phyloP scores from a whole-genome alignment of 108 stramenopile species.

The Conticribra guillardii region DNA sequence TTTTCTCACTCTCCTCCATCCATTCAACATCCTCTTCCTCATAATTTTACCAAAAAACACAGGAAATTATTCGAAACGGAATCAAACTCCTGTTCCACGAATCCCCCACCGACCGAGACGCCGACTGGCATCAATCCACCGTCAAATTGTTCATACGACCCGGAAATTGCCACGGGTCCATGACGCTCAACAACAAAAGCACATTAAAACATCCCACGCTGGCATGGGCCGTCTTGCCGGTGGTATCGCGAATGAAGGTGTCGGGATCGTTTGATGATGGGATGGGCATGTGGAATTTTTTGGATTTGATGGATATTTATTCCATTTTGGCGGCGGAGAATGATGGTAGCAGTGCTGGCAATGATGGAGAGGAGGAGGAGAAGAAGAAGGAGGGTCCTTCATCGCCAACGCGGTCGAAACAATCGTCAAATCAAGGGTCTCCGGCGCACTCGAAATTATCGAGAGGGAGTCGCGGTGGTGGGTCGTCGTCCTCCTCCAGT shows the following conservation, averaged over 20 bases:
- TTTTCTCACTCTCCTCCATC: background rate
- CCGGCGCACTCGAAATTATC: background rate
- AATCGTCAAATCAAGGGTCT: background rate
- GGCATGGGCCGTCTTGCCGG: slow-evolving; percentile 63
- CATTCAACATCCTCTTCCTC: background rate
- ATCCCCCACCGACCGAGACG: slow-evolving; percentile 24
- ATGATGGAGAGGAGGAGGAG: too few species aligned
- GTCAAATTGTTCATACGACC: slow-evolving; percentile 59
- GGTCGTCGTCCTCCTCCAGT: background rate
- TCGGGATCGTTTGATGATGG: slow-evolving; percentile 31
- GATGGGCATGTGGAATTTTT: slow-evolving; percentile 29
- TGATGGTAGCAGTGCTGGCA: slow-evolving; percentile 19
- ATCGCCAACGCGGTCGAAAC: slow-evolving; percentile 1
- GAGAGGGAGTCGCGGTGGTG: background rate
- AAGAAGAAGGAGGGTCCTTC: too few species aligned
- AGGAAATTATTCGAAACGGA: slow-evolving; percentile 59
- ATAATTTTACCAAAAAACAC: too few species aligned
- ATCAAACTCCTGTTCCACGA: slow-evolving; percentile 64
- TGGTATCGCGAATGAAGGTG: slow-evolving; percentile 18
- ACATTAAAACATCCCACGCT: slow-evolving; percentile 56
- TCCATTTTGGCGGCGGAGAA: slow-evolving; percentile 51
- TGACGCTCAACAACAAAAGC: too few species aligned
- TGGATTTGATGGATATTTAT: slow-evolving; percentile 60
- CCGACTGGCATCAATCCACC: slow-evolving; percentile 53
- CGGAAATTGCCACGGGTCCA: slow-evolving; percentile 46